Conservation (phyloP, 371 early-diverging fungal species). For the Aphelidium insulamus region DNA sequence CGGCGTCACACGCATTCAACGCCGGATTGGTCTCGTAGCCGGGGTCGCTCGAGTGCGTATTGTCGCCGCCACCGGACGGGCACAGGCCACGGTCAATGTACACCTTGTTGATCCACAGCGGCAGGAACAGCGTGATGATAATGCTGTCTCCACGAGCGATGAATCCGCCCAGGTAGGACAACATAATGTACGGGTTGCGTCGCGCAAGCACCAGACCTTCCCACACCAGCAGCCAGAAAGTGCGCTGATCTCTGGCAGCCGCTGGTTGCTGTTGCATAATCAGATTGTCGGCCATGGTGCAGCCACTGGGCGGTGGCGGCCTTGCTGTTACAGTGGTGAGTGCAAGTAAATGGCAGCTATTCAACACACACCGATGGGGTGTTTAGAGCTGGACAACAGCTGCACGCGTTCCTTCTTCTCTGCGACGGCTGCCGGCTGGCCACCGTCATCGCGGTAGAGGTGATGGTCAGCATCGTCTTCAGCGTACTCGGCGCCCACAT, state of each 20-base stretch:
- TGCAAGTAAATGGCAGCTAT: too few species aligned
- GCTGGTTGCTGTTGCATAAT: constrained; percentile 1
- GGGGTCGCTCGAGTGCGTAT: constrained; percentile 4
- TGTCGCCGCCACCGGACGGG: constrained; percentile 4
- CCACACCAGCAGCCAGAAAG: constrained; percentile 24
- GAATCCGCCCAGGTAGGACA: constrained; percentile 31
- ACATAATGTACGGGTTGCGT: constrained; percentile 28
- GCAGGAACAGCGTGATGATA: constrained; percentile 42
- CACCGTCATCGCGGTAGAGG: too few species aligned
- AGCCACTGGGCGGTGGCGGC: not conserved
- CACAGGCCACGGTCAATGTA: constrained; percentile 31
- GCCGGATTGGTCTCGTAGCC: constrained; percentile 10
- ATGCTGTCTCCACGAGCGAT: constrained; percentile 54
- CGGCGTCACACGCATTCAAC: constrained; percentile 12
- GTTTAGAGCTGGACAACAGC: too few species aligned
- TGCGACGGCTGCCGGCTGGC: too few species aligned
- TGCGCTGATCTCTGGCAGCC: constrained; percentile 10
- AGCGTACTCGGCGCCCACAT: too few species aligned
- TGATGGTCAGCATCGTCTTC: too few species aligned
- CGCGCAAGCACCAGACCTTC: too few species aligned
- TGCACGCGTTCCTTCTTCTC: too few species aligned
- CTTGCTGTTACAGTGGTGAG: not conserved
- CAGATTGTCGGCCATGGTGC: constrained; percentile 1
- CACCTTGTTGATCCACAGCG: constrained; percentile 42
- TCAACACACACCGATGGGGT: too few species aligned